phyloP scores from a whole-genome alignment of 1,284 basidiomycete species.

The Quambalaria eucalypti region DNA sequence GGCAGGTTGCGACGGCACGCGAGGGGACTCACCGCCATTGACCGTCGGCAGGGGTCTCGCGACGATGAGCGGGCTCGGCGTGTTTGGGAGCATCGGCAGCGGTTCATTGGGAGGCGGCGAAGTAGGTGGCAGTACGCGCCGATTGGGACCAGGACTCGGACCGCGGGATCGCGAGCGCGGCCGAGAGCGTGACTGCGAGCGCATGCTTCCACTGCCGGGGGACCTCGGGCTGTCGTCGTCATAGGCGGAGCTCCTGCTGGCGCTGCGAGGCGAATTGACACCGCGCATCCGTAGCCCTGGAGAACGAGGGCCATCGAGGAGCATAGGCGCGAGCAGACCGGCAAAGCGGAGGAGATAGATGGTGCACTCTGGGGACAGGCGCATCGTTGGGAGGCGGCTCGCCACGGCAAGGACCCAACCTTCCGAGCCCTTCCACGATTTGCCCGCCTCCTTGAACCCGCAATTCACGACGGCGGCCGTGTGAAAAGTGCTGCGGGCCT shows the following conservation, averaged over 20 bases:
- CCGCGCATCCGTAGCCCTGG: too few species aligned
- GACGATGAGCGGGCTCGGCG: too few species aligned
- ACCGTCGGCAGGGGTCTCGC: too few species aligned
- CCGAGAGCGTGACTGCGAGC: neutral
- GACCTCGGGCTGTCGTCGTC: neutral
- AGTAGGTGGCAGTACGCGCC: neutral
- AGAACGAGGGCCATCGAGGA: constrained; percentile 1
- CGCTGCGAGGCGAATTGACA: neutral
- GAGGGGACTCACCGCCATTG: too few species aligned
- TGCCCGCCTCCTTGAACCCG: constrained; percentile 7
- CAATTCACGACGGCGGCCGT: constrained; percentile 5
- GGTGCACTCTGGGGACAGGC: neutral
- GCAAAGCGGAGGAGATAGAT: constrained; percentile 6
- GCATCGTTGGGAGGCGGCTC: neutral
- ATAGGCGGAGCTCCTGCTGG: neutral
- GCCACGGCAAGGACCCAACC: constrained; percentile 9
- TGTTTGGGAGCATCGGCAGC: neutral
- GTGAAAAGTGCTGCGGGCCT: neutral
- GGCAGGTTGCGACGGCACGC: too few species aligned
- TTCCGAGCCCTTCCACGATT: neutral
- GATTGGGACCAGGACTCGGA: neutral
- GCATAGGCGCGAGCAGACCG: neutral
- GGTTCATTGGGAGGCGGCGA: neutral
- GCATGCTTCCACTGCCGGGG: neutral
- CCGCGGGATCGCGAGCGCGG: neutral